Evolutionary conservation across 2,329 filamentous ascomycete genomes (phyloP).

Genomic region (Sporothrix luriei): DNA sequence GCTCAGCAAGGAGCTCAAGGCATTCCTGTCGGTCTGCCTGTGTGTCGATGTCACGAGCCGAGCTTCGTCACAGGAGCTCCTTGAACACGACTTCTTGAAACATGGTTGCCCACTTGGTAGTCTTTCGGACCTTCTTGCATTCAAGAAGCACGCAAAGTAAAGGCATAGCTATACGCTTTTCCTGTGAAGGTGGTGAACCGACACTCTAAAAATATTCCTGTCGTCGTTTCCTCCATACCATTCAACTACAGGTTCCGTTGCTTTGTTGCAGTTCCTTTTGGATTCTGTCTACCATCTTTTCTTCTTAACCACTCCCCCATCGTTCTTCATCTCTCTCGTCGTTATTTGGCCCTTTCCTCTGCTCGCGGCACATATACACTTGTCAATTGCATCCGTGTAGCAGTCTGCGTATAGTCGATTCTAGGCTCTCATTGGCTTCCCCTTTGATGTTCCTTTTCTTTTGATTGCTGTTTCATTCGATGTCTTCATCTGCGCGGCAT

Average conservation of each 20-base stretch:
- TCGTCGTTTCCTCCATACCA: background rate
- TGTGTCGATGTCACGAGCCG: conserved; percentile 96
- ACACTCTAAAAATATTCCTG: background rate
- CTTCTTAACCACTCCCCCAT: background rate
- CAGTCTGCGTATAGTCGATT: background rate
- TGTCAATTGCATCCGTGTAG: conserved; percentile 5
- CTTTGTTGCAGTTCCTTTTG: background rate
- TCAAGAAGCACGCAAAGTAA: conserved; percentile 73
- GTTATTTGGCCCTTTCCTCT: background rate
- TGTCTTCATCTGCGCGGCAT: background rate
- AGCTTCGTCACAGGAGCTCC: conserved; percentile 85
- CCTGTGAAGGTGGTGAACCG: background rate
- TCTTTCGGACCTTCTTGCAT: conserved; percentile 83
- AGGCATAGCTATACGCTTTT: background rate
- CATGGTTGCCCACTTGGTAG: conserved; percentile 82
- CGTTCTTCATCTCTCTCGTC: background rate
- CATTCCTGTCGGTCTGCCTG: conserved; percentile 92
- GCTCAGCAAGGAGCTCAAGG: conserved; percentile 95
- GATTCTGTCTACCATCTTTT: background rate
- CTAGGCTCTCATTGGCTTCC: background rate
- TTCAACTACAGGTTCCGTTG: background rate
- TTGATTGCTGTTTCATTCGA: background rate
- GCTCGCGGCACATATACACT: background rate
- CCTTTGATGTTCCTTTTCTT: background rate
- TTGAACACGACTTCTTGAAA: conserved; percentile 92